These are phyloP conservation scores for Neurospora sp. DNA, from an alignment of 495 filamentous ascomycete species.

Conservation along the genomic window DNA sequence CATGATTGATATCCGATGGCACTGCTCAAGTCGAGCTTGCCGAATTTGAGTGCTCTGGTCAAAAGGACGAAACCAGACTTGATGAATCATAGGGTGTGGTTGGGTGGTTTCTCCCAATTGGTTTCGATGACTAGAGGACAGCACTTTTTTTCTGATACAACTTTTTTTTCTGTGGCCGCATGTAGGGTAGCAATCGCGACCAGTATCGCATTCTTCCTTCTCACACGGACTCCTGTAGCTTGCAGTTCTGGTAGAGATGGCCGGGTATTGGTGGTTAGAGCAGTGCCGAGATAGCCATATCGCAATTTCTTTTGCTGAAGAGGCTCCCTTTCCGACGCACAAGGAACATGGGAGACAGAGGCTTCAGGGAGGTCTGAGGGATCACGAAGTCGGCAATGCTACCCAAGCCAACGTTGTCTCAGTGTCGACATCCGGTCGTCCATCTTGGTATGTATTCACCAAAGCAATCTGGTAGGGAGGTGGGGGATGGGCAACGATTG, in stretches of 20 bases:
- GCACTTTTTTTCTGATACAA: not conserved
- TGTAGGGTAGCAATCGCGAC: not conserved
- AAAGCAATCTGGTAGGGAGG: not conserved
- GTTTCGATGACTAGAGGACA: not conserved
- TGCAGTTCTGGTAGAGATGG: not conserved
- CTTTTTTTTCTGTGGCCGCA: not conserved
- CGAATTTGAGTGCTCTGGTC: not conserved
- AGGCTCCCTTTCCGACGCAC: not conserved
- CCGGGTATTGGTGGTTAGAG: not conserved
- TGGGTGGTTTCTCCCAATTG: not conserved
- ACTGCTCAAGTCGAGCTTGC: not conserved
- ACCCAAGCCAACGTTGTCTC: not conserved
- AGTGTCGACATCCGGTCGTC: not conserved
- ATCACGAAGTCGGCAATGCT: not conserved
- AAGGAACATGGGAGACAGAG: not conserved
- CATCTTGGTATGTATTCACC: not conserved
- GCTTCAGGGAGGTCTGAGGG: not conserved
- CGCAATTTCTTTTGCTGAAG: not conserved
- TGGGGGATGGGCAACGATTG: not conserved
- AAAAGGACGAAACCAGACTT: not conserved
- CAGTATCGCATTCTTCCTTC: not conserved
- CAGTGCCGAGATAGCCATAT: not conserved
- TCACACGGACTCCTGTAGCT: not conserved
- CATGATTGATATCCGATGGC: not conserved
- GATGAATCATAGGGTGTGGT: not conserved